These are phyloP conservation scores for Pyrrhoderma noxium DNA, from an alignment of 1,284 basidiomycete species.

Conservation along the genomic window DNA sequence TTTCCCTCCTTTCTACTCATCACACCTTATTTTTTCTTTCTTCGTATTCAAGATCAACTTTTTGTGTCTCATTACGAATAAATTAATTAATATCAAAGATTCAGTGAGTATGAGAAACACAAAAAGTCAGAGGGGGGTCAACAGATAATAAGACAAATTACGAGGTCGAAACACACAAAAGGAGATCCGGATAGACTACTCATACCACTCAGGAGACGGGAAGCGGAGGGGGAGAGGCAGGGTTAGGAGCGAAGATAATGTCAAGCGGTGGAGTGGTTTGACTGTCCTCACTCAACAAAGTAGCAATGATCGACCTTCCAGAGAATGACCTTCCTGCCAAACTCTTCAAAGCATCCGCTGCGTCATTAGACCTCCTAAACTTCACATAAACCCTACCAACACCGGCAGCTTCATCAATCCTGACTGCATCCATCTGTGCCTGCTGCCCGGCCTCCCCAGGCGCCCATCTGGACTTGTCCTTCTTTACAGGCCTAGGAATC, in stretches of 20 bases:
- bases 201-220: constrained; percentile 8
- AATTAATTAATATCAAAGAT: too few species aligned
- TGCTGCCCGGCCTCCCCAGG: constrained; percentile 54
- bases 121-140: too few species aligned
- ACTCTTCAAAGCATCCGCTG: constrained; percentile 68
- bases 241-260: constrained; percentile 73
- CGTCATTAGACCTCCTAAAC: constrained; percentile 56
- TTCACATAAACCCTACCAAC: constrained; percentile 94
- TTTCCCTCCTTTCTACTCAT: too few species aligned
- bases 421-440: constrained; percentile 56
- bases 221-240: constrained; percentile 71
- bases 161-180: too few species aligned
- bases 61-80: too few species aligned
- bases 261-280: constrained; percentile 73
- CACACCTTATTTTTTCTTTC: too few species aligned
- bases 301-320: constrained; percentile 83
- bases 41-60: too few species aligned
- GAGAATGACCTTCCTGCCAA: constrained; percentile 90
- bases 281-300: constrained; percentile 71
- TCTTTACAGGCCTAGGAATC: constrained; percentile 83
- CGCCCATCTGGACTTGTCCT: constrained; percentile 76
- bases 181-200: too few species aligned
- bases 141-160: too few species aligned
- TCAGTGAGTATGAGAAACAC: too few species aligned
- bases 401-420: constrained; percentile 79